These are phyloP conservation scores for Fusarium xylarioides DNA, from an alignment of 2,329 filamentous ascomycete genomes.

Conservation along the genomic window DNA sequence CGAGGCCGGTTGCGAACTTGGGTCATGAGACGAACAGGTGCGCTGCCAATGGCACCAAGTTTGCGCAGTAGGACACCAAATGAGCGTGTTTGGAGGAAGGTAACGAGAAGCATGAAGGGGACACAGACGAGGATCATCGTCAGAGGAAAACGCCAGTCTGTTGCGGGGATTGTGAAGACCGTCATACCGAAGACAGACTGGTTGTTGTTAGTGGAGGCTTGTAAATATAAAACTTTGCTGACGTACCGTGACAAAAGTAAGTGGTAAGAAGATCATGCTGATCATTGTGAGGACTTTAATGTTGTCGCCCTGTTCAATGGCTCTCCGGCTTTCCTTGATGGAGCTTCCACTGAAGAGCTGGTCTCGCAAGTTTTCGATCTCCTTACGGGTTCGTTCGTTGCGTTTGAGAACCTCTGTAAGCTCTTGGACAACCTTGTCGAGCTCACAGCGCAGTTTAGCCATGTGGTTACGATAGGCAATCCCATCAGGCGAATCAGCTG, in stretches of 20 bases:
- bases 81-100: constrained; percentile 55
- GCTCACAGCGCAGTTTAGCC: constrained; percentile 55
- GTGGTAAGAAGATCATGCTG: constrained; percentile 68
- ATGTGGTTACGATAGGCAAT: constrained; percentile 60
- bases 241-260: constrained; percentile 66
- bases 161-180: constrained; percentile 52
- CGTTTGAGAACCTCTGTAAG: constrained; percentile 57
- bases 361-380: constrained; percentile 66
- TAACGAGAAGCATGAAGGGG: constrained; percentile 59
- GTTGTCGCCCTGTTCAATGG: constrained; percentile 71
- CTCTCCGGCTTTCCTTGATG: constrained; percentile 68
- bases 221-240: neutral
- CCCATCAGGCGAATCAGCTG: constrained; percentile 55
- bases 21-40: constrained; percentile 1
- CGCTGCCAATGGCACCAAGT: constrained; percentile 13
- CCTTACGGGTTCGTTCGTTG: constrained; percentile 63
- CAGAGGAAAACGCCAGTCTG: constrained; percentile 57
- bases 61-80: constrained; percentile 45
- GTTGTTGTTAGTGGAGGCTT: neutral
- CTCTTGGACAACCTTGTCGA: constrained; percentile 61
- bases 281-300: constrained; percentile 69
- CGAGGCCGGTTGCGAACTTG: constrained; percentile 10
- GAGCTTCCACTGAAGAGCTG: constrained; percentile 71
- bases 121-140: constrained; percentile 73
- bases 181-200: constrained; percentile 65